Evolutionary conservation across 1,139 yeast genomes (phyloP), one percentile per base, ranked within the genome.

Genomic region (Geotrichum fermentans): DNA sequence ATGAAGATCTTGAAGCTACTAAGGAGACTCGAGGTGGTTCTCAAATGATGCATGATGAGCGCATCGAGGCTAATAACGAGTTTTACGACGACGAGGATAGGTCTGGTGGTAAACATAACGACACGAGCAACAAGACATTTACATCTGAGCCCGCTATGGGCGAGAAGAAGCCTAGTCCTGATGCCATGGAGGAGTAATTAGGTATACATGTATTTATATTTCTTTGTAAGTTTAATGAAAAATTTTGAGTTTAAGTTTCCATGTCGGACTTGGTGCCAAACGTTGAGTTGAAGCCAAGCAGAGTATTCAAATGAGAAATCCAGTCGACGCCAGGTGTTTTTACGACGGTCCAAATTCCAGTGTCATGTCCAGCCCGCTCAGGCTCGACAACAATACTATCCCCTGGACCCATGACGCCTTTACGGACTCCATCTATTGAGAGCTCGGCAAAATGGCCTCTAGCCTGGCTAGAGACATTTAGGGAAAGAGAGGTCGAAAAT

Each of bases 11-110:
- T 38, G 90, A 86, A 37, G 95, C 84, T 65, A 88, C 95, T 2
- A 80, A 79, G 56, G 98, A 90, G 60, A 83, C 95, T 3, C 79
- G 85, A 63, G 97, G 97, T 40, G 97, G 97, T 2, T 85, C 95
- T 0, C 85, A 84, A 60, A 79, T 76, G 61, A 89, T 90, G 7
- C 77, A 94, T 55, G 97, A 92, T 64, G 81, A 80, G 60, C 74
- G 72, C 40, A 73, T 85, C 20, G 68, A 60, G 42, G 60, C 62
- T 1, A 58, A 53, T 22, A 65, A 65, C 52, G 72, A 68, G 58
- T 68, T 66, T 52, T 70, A 67, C 50, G 71, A 68, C 46, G 65
- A 66, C 39, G 70, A 67, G 51, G 67, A 67, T 47, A 51, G 51
- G 20, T 50, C 59, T 33, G 66, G 66, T n/a, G 67, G 67, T 35